Percentiles rank a stretch among this genome's conserved stretches.
Evolutionary conservation across 768 basidiomycete species (phyloP).

Genomic region (Exsudoporus frostii): DNA sequence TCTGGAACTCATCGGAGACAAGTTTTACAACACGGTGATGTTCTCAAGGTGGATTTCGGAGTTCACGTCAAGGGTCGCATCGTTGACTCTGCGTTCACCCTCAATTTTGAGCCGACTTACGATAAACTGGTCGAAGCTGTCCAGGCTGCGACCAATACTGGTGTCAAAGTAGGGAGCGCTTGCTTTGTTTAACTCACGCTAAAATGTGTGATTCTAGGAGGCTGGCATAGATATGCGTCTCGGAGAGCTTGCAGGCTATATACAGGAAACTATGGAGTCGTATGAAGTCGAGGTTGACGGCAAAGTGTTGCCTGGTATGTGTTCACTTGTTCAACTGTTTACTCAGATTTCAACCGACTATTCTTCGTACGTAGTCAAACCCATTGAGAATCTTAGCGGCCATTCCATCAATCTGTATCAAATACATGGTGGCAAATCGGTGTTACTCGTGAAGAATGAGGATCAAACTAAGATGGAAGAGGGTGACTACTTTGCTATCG

Average conservation of each 20-base stretch:
- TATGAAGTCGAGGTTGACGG: conserved; percentile 95
- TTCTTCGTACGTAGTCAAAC: conserved; percentile 63
- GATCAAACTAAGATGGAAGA: conserved; percentile 98
- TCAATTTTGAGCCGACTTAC: conserved; percentile 86
- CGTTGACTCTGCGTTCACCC: conserved; percentile 92
- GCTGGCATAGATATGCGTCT: conserved; percentile 94
- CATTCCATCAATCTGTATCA: conserved; percentile 89
- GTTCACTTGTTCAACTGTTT: background rate
- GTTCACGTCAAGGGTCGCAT: conserved; percentile 98
- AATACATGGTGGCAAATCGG: conserved; percentile 93
- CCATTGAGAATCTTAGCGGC: conserved; percentile 91
- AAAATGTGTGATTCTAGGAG: conserved; percentile 50
- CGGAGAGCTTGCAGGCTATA: conserved; percentile 85
- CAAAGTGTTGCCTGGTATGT: conserved; percentile 72
- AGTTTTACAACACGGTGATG: conserved; percentile 83
- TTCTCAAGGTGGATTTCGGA: conserved; percentile 96
- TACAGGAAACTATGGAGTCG: conserved; percentile 99
- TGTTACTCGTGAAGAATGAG: conserved; percentile 83
- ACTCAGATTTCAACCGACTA: background rate
- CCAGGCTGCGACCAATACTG: conserved; percentile 90
- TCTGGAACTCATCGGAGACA: conserved; percentile 10
- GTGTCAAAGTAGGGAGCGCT: conserved; percentile 62
- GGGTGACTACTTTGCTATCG: conserved; percentile 98
- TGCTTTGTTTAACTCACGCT: background rate
- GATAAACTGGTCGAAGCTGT: conserved; percentile 88